Evolutionary conservation across 202 grass and related monocot genomes (phyloP).

Genomic region (Alloteropsis angusta): DNA sequence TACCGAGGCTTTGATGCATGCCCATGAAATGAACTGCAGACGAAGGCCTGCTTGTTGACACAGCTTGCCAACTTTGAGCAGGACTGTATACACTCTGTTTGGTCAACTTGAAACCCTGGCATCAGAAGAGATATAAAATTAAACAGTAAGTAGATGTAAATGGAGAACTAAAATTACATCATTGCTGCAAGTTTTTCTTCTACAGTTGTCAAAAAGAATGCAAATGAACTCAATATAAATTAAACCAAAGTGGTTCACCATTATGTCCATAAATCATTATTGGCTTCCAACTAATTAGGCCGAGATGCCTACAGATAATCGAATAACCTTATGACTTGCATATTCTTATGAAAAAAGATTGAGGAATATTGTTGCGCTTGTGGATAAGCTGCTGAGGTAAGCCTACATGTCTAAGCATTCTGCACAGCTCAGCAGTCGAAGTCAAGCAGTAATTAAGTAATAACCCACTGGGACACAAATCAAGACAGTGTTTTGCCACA

Average conservation of each 20-base stretch:
- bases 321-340: not conserved
- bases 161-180: not conserved
- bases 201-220: not conserved
- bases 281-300: not conserved
- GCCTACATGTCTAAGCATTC: constrained; percentile 5
- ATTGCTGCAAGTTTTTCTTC: not conserved
- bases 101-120: constrained; percentile 73
- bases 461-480: not conserved
- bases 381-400: not conserved
- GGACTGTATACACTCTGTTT: constrained; percentile 50
- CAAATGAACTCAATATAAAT: not conserved
- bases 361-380: not conserved
- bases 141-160: constrained; percentile 8
- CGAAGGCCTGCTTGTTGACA: constrained; percentile 47
- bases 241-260: not conserved
- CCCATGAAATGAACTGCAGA: constrained; percentile 58
- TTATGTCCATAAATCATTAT: constrained; percentile 3
- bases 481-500: not conserved
- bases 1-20: constrained; percentile 63
- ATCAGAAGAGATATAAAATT: constrained; percentile 1
- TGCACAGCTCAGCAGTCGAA: not conserved
- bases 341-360: constrained; percentile 1
- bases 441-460: not conserved
- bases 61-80: constrained; percentile 60
- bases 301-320: not conserved